phyloP scores from a whole-genome alignment of 257 asterid genomes.

The Solanum ahanhuiri region DNA sequence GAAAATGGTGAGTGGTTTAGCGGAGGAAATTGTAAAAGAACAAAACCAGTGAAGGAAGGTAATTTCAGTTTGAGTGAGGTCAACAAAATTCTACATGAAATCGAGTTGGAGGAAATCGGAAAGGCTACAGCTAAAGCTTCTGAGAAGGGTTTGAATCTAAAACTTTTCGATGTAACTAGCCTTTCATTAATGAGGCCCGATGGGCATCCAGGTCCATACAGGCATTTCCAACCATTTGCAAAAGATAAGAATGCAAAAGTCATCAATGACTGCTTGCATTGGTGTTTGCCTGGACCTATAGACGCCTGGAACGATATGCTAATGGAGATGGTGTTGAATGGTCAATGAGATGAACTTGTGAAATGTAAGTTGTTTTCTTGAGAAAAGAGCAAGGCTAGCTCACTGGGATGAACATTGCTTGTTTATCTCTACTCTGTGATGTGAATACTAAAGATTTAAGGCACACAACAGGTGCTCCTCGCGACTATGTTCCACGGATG shows the following conservation, averaged over 20 bases:
- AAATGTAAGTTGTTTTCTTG: neutral
- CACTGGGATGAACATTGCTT: neutral
- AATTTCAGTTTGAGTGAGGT: constrained; percentile 29
- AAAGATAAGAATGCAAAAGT: constrained; percentile 22
- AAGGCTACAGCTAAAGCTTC: constrained; percentile 30
- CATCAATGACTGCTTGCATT: constrained; percentile 67
- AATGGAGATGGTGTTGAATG: constrained; percentile 55
- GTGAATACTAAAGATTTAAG: neutral
- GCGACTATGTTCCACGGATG: neutral
- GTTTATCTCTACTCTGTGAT: neutral
- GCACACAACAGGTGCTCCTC: neutral
- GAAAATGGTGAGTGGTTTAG: constrained; percentile 65
- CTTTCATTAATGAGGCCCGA: constrained; percentile 73
- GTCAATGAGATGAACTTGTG: constrained; percentile 9
- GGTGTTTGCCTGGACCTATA: constrained; percentile 92
- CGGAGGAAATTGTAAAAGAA: constrained; percentile 60
- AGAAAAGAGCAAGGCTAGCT: neutral
- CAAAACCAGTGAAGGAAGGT: constrained; percentile 45
- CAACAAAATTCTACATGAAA: constrained; percentile 25
- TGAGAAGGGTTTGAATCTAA: constrained; percentile 36
- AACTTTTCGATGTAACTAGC: constrained; percentile 40
- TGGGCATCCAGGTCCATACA: constrained; percentile 80
- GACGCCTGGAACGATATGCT: constrained; percentile 82
- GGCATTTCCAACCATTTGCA: constrained; percentile 48
- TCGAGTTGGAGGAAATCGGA: constrained; percentile 43